Evolutionary conservation across 345 rosid genomes (phyloP).

Genomic region (Camelina hispida): DNA sequence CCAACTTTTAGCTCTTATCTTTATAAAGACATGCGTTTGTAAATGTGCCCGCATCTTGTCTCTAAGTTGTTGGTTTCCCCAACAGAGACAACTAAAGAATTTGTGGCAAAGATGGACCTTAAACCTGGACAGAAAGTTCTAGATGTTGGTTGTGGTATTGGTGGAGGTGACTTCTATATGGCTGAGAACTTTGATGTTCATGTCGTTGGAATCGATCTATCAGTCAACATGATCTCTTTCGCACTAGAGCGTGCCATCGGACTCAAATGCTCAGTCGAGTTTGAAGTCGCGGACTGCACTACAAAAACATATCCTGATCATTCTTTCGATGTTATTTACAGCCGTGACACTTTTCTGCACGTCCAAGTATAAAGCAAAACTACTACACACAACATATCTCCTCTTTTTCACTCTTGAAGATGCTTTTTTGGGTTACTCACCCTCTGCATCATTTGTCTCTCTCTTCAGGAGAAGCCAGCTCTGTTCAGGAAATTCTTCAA

Average conservation of each 20-base stretch:
- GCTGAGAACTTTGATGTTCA: conserved; percentile 80
- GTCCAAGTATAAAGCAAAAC: conserved; percentile 61
- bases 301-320: conserved; percentile 70
- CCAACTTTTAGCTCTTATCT: background rate
- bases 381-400: background rate
- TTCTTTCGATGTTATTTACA: conserved; percentile 88
- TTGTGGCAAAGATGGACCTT: conserved; percentile 83
- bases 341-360: conserved; percentile 95
- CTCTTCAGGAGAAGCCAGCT: conserved; percentile 85
- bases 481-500: conserved; percentile 77
- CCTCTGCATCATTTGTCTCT: conserved; percentile 8
- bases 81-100: conserved; percentile 94
- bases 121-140: conserved; percentile 89
- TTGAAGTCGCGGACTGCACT: conserved; percentile 96
- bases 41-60: background rate
- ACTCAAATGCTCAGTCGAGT: conserved; percentile 82
- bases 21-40: background rate
- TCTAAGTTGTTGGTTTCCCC: conserved; percentile 34
- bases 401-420: conserved; percentile 7
- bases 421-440: background rate
- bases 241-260: conserved; percentile 95
- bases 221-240: conserved; percentile 88
- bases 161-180: conserved; percentile 99
- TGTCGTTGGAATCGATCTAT: conserved; percentile 93
- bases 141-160: conserved; percentile 98